A percentile compares a stretch with the other conserved stretches of the same genome.
Evolutionary conservation across 768 basidiomycete genomes (phyloP).

Genomic region (Calvatia gigantea): DNA sequence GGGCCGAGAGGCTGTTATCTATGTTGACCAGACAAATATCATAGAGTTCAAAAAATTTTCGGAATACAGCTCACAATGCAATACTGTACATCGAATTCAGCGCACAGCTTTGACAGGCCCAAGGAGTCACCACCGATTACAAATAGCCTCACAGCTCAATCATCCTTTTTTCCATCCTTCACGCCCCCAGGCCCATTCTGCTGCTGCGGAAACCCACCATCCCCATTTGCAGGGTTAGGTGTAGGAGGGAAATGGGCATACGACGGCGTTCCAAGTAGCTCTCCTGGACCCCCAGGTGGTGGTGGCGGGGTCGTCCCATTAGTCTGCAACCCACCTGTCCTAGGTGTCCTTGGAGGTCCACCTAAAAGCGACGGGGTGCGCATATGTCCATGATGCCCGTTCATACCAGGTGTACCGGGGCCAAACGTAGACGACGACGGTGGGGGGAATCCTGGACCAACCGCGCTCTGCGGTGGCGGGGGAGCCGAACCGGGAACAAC

Average conservation of each 20-base stretch:
- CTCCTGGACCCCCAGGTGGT: conserved; percentile 20
- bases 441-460: conserved; percentile 13
- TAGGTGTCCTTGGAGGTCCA: conserved; percentile 23
- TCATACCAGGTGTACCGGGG: conserved; percentile 9
- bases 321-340: conserved; percentile 14
- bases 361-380: conserved; percentile 17
- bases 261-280: conserved; percentile 28
- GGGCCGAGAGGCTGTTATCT: no score
- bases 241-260: conserved; percentile 32
- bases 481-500: conserved; percentile 14
- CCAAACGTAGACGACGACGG: conserved; percentile 11
- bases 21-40: no score
- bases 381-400: conserved; percentile 15
- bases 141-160: conserved; percentile 21
- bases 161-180: conserved; percentile 31
- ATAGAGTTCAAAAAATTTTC: no score
- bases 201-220: conserved; percentile 17
- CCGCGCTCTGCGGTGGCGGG: conserved; percentile 16
- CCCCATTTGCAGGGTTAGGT: conserved; percentile 26
- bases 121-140: not conserved
- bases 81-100: no score
- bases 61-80: no score
- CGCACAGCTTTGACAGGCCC: not conserved
- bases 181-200: conserved; percentile 21
- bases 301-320: conserved; percentile 14